These are phyloP conservation scores for Alternaria consortialis DNA, from an alignment of 2,329 filamentous ascomycete genomes.

Conservation along the genomic window DNA sequence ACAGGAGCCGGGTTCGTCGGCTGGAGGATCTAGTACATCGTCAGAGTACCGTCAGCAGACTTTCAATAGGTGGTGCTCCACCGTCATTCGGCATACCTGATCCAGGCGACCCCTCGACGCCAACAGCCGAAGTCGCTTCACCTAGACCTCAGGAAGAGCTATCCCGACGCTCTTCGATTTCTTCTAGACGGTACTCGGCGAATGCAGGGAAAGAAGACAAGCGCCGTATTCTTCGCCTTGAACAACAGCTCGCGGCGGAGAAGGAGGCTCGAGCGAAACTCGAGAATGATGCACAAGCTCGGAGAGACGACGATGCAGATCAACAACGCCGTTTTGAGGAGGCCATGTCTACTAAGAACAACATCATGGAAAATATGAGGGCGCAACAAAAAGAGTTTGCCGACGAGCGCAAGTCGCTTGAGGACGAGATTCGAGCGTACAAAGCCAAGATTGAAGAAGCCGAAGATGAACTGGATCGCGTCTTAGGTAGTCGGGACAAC, in stretches of 20 bases:
- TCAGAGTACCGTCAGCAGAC: slow-evolving; percentile 69
- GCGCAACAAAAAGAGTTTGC: slow-evolving; percentile 88
- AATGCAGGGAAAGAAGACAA: slow-evolving; percentile 69
- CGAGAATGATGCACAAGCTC: slow-evolving; percentile 73
- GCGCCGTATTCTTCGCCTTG: slow-evolving; percentile 72
- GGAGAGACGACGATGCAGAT: slow-evolving; percentile 64
- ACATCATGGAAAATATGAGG: slow-evolving; percentile 94
- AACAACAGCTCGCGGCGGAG: slow-evolving; percentile 79
- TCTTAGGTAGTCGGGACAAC: slow-evolving; percentile 83
- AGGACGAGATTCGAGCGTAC: slow-evolving; percentile 79
- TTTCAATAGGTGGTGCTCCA: slow-evolving; percentile 60
- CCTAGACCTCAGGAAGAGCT: slow-evolving; percentile 54
- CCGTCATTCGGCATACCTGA: slow-evolving; percentile 46
- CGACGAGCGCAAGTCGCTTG: slow-evolving; percentile 82
- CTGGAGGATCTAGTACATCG: slow-evolving; percentile 92
- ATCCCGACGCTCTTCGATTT: slow-evolving; percentile 67
- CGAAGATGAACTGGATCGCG: slow-evolving; percentile 89
- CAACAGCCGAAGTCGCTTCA: slow-evolving; percentile 46
- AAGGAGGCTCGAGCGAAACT: slow-evolving; percentile 72
- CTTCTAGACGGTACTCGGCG: slow-evolving; percentile 68
- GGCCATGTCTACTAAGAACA: slow-evolving; percentile 89
- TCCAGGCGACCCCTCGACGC: slow-evolving; percentile 49
- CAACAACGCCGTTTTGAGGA: slow-evolving; percentile 79
- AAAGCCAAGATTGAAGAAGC: slow-evolving; percentile 84
- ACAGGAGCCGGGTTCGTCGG: slow-evolving; percentile 90